Evolutionary conservation across 2,329 filamentous ascomycete genomes (phyloP), one percentile per base, ranked within the genome.

Genomic region (Fonsecaea erecta): DNA sequence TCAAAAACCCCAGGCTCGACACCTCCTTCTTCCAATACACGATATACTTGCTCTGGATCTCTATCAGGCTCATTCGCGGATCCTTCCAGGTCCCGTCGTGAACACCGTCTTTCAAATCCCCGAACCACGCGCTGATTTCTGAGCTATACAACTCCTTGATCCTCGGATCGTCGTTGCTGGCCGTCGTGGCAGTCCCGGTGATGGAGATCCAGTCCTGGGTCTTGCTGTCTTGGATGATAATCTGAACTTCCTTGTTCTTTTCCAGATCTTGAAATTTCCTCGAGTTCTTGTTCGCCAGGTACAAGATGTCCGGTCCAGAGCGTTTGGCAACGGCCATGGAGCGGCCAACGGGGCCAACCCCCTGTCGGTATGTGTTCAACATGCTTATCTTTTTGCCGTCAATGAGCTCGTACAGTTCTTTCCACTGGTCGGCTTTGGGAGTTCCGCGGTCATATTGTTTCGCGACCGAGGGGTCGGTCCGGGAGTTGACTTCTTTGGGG

Each of bases 251-350:
- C 24, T 75, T 76, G 72, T 78, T 78, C n/a, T 75, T 61, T 8
- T 75, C 68, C 9, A 84, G 72, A 70, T 84, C 82, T 54, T 74
- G 69, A 73, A 83, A 81, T 56, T 84, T 84, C 57, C 76, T 70
- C 52, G 77, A 79, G 75, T 83, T 75, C 28, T 70, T 73, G 75
- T 84, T 84, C 72, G 80, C 74, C 53, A 84, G 77, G 75, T 82
- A 83, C 69, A 83, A 77, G 72, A 83, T 81, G 72, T 84, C 81
- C 6, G 81, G 81, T 11, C 82, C 82, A 56, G 71, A 69, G 59
- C 72, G 70, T 63, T 72, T 80, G 60, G 80, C 79, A 28, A 82
- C 72, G 52, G 77, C 80, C 82, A 84, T 84, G 62, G 79, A 78
- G 65, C 82, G 80, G 40, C 77, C 77, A 35, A 71, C 68, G 14